phyloP scores from a whole-genome alignment of 805 yeast species.

The Hanseniaspora mollemarum region DNA sequence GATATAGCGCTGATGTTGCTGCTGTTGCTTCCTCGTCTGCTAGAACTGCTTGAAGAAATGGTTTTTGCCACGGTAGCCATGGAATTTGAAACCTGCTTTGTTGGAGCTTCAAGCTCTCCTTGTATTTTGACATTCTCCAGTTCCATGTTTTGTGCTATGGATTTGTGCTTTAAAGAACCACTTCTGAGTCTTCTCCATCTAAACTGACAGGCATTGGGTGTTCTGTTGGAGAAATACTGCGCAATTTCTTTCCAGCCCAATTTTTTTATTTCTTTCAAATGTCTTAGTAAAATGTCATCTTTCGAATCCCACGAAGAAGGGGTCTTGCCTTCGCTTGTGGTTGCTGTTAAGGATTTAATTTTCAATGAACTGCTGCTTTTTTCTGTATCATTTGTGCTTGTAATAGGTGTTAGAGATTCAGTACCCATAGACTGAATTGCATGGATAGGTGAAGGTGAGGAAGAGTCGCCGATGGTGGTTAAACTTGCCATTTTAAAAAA shows the following conservation, averaged over 20 bases:
- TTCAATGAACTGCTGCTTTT: background rate
- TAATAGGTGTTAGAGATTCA: background rate
- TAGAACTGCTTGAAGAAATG: background rate
- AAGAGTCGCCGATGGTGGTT: background rate
- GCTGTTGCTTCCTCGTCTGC: background rate
- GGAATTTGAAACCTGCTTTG: background rate
- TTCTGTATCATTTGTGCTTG: background rate
- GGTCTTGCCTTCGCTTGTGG: constrained; percentile 22
- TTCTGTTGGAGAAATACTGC: constrained; percentile 62
- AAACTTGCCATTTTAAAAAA: constrained; percentile 1
- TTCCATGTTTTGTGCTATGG: constrained; percentile 21
- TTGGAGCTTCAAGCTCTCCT: constrained; percentile 8
- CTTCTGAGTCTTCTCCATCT: constrained; percentile 67
- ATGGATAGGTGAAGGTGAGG: background rate
- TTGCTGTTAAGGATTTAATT: background rate
- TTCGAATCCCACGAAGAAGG: constrained; percentile 69
- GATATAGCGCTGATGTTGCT: background rate
- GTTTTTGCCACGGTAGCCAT: background rate
- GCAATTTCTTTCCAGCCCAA: constrained; percentile 87
- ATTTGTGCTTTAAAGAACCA: constrained; percentile 32
- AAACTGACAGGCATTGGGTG: constrained; percentile 82
- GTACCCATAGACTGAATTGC: background rate
- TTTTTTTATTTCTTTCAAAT: constrained; percentile 69
- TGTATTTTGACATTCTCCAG: constrained; percentile 12
- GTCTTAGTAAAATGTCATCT: constrained; percentile 60